phyloP scores from a whole-genome alignment of 495 filamentous ascomycete genomes.

The Trichoderma reesei region DNA sequence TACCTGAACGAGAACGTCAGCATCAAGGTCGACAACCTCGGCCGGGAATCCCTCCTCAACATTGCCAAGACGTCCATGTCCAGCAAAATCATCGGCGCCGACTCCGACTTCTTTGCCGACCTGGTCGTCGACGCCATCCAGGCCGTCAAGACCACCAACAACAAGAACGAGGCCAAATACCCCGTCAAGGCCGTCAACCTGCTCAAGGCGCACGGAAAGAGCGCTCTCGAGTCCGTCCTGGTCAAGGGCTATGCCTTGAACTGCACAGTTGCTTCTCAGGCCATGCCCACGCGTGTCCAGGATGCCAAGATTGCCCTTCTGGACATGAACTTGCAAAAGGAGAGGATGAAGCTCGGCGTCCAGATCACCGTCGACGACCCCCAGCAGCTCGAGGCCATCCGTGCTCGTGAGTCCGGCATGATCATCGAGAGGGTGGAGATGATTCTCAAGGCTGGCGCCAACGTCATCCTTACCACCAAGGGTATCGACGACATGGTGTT shows the following conservation, averaged over 20 bases:
- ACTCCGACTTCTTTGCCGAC: slow-evolving; percentile 94
- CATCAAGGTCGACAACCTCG: slow-evolving; percentile 84
- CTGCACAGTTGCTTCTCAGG: slow-evolving; percentile 96
- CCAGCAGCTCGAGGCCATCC: slow-evolving; percentile 92
- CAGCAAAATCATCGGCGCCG: slow-evolving; percentile 93
- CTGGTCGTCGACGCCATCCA: slow-evolving; percentile 96
- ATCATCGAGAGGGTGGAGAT: slow-evolving; percentile 91
- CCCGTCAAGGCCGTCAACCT: slow-evolving; percentile 99
- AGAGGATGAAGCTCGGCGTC: slow-evolving; percentile 97
- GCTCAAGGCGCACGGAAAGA: slow-evolving; percentile 95
- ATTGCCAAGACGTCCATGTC: slow-evolving; percentile 99
- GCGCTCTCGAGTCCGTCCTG: slow-evolving; percentile 75
- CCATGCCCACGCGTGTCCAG: slow-evolving; percentile 86
- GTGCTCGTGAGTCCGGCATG: slow-evolving; percentile 82
- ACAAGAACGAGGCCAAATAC: slow-evolving; percentile 84
- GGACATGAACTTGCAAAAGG: slow-evolving; percentile 98
- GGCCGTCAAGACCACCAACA: slow-evolving; percentile 86
- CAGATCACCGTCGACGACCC: slow-evolving; percentile 98
- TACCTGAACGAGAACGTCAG: slow-evolving; percentile 98
- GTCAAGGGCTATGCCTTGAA: slow-evolving; percentile 97
- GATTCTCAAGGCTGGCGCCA: slow-evolving; percentile 95
- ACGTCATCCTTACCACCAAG: slow-evolving; percentile 94
- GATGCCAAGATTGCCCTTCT: slow-evolving; percentile 96
- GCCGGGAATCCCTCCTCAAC: slow-evolving; percentile 79
- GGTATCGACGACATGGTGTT: slow-evolving; percentile 94